These are phyloP conservation scores for Parietichytrium sp. DNA, from an alignment of 108 stramenopile genomes.

Conservation along the genomic window DNA sequence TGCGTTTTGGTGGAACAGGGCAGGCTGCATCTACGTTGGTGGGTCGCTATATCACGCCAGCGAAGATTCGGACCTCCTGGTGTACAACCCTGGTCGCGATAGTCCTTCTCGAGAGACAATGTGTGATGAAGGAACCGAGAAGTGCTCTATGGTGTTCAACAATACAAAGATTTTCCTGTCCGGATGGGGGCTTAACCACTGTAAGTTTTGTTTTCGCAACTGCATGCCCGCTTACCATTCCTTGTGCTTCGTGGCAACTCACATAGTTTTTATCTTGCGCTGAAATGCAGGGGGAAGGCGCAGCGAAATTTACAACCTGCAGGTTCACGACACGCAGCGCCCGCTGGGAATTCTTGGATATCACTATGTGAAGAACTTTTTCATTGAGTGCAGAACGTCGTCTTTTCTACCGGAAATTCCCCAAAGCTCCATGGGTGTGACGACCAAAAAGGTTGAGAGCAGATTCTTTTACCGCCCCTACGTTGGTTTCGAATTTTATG, in stretches of 20 bases:
- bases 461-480: neutral
- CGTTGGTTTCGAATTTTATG: neutral
- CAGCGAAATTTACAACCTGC: neutral
- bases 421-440: neutral
- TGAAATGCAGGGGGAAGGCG: no score
- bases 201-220: no score
- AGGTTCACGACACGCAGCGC: neutral
- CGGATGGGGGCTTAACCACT: neutral
- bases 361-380: neutral
- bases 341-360: neutral
- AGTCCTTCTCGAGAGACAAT: neutral
- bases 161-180: neutral
- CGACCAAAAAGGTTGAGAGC: no score
- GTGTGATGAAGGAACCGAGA: neutral
- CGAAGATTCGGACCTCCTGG: neutral
- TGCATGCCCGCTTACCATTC: no score
- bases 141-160: neutral
- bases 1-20: neutral
- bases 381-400: neutral
- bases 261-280: no score
- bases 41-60: neutral
- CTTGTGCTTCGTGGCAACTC: no score
- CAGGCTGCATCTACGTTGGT: neutral
- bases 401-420: neutral
- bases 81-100: constrained; percentile 19